Percentiles rank a stretch among this genome's conserved stretches.
phyloP scores from a whole-genome alignment of 2,329 filamentous ascomycete genomes.

The Dissoconium aciculare region DNA sequence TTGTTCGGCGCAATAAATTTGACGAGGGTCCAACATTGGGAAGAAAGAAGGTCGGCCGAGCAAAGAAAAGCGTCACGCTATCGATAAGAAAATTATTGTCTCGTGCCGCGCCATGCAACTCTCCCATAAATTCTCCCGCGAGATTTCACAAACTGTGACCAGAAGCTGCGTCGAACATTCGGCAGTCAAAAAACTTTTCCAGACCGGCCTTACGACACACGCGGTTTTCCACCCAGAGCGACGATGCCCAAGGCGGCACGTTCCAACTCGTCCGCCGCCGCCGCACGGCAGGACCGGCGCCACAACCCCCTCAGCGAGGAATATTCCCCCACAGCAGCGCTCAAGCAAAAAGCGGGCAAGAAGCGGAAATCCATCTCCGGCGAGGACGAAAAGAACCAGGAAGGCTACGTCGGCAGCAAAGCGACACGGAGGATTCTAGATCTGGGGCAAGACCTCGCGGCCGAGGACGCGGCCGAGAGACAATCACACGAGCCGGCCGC shows the following conservation, averaged over 20 bases:
- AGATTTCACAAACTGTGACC: no score
- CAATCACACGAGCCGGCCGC: conserved; percentile 28
- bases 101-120: no score
- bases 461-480: conserved; percentile 54
- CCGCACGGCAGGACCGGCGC: conserved; percentile 45
- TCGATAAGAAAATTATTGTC: no score
- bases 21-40: no score
- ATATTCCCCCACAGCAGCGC: conserved; percentile 55
- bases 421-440: conserved; percentile 77
- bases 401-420: conserved; percentile 71
- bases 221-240: no score
- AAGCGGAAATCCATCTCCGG: conserved; percentile 45
- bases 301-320: conserved; percentile 91
- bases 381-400: conserved; percentile 40
- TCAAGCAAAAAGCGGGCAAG: conserved; percentile 52
- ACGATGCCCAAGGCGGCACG: conserved; percentile 66
- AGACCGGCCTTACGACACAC: no score
- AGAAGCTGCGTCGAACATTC: no score
- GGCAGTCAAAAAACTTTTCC: no score
- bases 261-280: conserved; percentile 31
- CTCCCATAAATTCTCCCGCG: no score
- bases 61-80: no score
- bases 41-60: no score
- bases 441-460: conserved; percentile 74
- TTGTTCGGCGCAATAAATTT: no score